Conservation (phyloP, 2,329 filamentous ascomycete genomes). For the Paracoccidioides brasiliensis region DNA sequence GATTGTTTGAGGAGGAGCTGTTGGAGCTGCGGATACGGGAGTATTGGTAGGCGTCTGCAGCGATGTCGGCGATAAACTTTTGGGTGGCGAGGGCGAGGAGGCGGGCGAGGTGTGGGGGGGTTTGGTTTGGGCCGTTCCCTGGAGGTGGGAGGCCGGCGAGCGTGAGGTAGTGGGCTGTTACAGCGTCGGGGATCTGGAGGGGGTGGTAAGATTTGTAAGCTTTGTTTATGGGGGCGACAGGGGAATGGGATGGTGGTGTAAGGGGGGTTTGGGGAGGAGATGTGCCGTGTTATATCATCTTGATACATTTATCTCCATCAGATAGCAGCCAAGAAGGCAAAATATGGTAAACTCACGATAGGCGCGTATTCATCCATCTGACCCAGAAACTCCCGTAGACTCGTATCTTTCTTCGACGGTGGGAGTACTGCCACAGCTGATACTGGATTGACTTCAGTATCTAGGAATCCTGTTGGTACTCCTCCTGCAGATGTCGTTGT, state of each 20-base stretch:
- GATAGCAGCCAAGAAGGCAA: not conserved
- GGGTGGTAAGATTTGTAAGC: slow-evolving; percentile 7
- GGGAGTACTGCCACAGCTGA: slow-evolving; percentile 23
- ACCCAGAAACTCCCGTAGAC: slow-evolving; percentile 76
- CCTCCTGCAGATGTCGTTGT: slow-evolving; percentile 10
- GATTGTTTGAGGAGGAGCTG: slow-evolving; percentile 73
- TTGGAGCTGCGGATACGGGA: slow-evolving; percentile 89
- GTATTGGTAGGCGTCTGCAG: slow-evolving; percentile 96
- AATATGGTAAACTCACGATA: slow-evolving; percentile 51
- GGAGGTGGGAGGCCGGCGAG: slow-evolving; percentile 88
- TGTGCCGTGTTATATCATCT: not conserved
- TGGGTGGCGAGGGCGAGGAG: slow-evolving; percentile 95
- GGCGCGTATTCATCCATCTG: slow-evolving; percentile 99
- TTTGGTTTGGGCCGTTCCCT: slow-evolving; percentile 62
- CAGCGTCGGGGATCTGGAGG: slow-evolving; percentile 80
- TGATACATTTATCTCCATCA: not conserved
- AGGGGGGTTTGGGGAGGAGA: not conserved
- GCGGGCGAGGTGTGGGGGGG: slow-evolving; percentile 69
- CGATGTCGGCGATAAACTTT: slow-evolving; percentile 96
- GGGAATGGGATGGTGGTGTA: slow-evolving; percentile 4
- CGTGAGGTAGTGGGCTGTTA: slow-evolving; percentile 96
- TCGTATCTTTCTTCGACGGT: slow-evolving; percentile 79
- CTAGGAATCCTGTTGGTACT: slow-evolving; percentile 19
- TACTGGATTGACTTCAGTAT: slow-evolving; percentile 12
- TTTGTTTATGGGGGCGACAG: not conserved